Evolutionary conservation across 495 filamentous ascomycete genomes (phyloP).

Genomic region (Penicillium coffeae): DNA sequence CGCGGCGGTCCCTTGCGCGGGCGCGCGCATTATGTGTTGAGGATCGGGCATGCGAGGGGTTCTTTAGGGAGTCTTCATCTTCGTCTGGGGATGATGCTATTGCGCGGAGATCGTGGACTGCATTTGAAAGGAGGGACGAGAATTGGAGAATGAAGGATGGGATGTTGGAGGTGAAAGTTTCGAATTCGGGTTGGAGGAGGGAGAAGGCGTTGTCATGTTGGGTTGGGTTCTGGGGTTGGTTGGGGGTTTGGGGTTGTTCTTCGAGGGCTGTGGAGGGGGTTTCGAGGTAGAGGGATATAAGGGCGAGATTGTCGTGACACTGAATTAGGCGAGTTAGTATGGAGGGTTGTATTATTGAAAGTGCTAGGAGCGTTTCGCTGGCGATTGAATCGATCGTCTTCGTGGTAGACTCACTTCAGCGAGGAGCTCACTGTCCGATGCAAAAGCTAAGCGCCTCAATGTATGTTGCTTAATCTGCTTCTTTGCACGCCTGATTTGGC

Average conservation of each 20-base stretch:
- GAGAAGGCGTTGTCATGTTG: constrained; percentile 21
- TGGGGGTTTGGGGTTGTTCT: constrained; percentile 7
- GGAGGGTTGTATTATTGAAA: no score
- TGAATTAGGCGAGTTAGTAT: constrained; percentile 8
- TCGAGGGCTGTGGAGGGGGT: constrained; percentile 25
- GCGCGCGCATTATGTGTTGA: constrained; percentile 20
- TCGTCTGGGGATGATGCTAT: constrained; percentile 18
- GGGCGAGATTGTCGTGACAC: constrained; percentile 35
- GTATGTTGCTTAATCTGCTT: constrained; percentile 35
- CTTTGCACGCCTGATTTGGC: constrained; percentile 33
- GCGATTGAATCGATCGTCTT: no score
- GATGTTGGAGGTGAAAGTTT: constrained; percentile 35
- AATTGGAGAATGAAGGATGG: constrained; percentile 24
- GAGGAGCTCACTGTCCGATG: constrained; percentile 28
- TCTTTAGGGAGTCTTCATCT: background rate
- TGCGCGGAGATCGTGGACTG: constrained; percentile 26
- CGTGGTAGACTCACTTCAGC: constrained; percentile 26
- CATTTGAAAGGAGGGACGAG: constrained; percentile 23
- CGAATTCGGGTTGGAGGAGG: constrained; percentile 36
- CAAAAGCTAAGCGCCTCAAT: constrained; percentile 32
- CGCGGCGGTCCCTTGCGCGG: constrained; percentile 27
- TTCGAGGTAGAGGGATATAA: constrained; percentile 39
- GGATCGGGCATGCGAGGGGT: constrained; percentile 1
- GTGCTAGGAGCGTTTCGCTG: no score
- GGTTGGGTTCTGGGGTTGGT: constrained; percentile 7